phyloP scores from a whole-genome alignment of 495 filamentous ascomycete genomes.

The Aspergillus haitiensis region DNA sequence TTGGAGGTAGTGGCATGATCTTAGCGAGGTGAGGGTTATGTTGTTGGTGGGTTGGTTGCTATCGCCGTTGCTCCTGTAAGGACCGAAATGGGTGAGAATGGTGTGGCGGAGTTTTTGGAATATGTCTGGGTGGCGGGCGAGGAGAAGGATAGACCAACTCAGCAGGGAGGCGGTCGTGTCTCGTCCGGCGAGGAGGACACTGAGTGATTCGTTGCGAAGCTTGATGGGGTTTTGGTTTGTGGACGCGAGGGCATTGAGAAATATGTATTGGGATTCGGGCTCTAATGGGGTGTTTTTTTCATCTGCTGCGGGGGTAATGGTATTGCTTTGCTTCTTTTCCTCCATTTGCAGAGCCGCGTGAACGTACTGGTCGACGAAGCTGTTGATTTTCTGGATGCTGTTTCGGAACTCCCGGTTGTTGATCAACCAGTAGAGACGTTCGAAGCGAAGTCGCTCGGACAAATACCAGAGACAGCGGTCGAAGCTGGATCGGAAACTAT shows the following conservation, averaged over 20 bases:
- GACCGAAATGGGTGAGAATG: constrained; percentile 49
- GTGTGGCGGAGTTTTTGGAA: constrained; percentile 52
- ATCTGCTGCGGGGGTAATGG: constrained; percentile 22
- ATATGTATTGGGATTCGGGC: constrained; percentile 30
- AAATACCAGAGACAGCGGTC: constrained; percentile 40
- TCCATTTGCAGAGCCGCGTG: constrained; percentile 28
- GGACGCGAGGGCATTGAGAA: constrained; percentile 41
- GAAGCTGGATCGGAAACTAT: constrained; percentile 46
- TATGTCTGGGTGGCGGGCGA: constrained; percentile 47
- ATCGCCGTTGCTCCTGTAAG: constrained; percentile 18
- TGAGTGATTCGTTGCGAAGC: constrained; percentile 60
- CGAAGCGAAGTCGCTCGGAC: constrained; percentile 46
- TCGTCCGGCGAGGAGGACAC: constrained; percentile 50
- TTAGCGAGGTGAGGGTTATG: constrained; percentile 44
- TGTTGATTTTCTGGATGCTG: constrained; percentile 49
- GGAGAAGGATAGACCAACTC: constrained; percentile 64
- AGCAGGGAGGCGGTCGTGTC: constrained; percentile 65
- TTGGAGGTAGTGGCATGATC: constrained; percentile 51
- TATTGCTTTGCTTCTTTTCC: no score
- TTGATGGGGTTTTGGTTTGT: constrained; percentile 45
- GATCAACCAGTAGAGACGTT: constrained; percentile 52
- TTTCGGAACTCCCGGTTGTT: constrained; percentile 49
- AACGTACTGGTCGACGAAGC: constrained; percentile 52
- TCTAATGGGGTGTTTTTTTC: constrained; percentile 24
- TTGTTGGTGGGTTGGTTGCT: constrained; percentile 27